These are phyloP conservation scores for Zalaria obscura DNA, from an alignment of 2,329 filamentous ascomycete genomes.

Conservation along the genomic window DNA sequence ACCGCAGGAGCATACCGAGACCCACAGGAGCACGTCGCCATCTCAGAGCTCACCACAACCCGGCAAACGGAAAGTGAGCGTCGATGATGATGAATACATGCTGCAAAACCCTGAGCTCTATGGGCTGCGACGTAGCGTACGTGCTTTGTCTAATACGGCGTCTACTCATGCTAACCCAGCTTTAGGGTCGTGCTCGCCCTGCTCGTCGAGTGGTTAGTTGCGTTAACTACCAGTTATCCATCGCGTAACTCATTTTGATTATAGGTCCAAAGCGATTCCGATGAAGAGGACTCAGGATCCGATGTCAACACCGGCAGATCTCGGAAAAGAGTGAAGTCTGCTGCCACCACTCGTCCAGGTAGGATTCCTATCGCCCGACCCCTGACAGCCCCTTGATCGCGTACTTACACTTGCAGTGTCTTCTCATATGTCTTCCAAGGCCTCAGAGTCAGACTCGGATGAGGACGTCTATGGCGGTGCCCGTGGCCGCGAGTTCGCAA, in stretches of 20 bases:
- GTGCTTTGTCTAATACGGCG: slow-evolving; percentile 19
- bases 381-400: slow-evolving; percentile 21
- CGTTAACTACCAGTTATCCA: no score
- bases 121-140: slow-evolving; percentile 81
- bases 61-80: slow-evolving; percentile 52
- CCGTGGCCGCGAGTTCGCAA: slow-evolving; percentile 50
- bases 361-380: slow-evolving; percentile 23
- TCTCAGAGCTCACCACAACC: slow-evolving; percentile 57
- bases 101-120: slow-evolving; percentile 88
- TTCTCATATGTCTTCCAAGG: slow-evolving; percentile 16
- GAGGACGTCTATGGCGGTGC: slow-evolving; percentile 65
- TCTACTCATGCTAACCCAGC: slow-evolving; percentile 16
- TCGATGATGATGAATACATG: slow-evolving; percentile 68
- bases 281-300: slow-evolving; percentile 57
- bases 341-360: slow-evolving; percentile 47
- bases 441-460: slow-evolving; percentile 53
- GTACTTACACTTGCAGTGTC: slow-evolving; percentile 26
- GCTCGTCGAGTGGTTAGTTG: slow-evolving; percentile 44
- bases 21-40: slow-evolving; percentile 6
- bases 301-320: slow-evolving; percentile 49
- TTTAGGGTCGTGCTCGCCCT: slow-evolving; percentile 44
- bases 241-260: background rate
- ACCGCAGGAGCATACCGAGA: slow-evolving; percentile 18
- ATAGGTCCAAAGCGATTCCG: slow-evolving; percentile 45
- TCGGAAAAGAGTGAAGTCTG: slow-evolving; percentile 54